Evolutionary conservation across 1,284 basidiomycete species (phyloP).

Genomic region (Pseudozyma hubeiensis): DNA sequence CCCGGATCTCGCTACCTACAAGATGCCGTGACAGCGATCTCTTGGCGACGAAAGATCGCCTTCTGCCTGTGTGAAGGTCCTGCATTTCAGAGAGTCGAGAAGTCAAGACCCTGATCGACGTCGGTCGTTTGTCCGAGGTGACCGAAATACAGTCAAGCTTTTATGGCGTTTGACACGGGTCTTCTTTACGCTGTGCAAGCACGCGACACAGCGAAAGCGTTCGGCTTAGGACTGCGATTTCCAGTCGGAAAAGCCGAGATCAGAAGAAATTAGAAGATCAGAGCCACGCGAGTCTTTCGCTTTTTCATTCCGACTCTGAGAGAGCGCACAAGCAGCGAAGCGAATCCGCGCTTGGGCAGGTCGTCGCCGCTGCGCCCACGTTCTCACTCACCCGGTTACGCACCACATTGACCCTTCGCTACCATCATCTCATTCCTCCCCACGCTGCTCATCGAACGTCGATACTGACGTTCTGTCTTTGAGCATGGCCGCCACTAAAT

Average conservation of each 20-base stretch:
- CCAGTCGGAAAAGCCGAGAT: no score
- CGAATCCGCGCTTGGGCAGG: background rate
- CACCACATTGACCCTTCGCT: background rate
- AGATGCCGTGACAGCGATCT: no score
- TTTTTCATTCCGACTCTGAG: background rate
- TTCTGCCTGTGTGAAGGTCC: no score
- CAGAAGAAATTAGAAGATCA: no score
- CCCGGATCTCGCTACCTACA: no score
- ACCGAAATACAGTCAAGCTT: slow-evolving; percentile 1
- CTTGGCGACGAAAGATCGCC: no score
- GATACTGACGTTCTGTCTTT: background rate
- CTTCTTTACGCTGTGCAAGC: background rate
- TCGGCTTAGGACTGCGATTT: no score
- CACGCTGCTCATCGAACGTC: background rate
- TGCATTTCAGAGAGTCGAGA: background rate
- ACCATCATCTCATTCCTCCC: slow-evolving; percentile 10
- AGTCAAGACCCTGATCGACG: slow-evolving; percentile 1
- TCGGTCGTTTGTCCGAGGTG: background rate
- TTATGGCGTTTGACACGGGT: background rate
- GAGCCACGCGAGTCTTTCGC: no score
- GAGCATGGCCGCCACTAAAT: slow-evolving; percentile 23
- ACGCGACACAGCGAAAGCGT: background rate
- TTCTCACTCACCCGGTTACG: background rate
- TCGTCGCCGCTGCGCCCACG: background rate
- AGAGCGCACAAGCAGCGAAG: background rate